Base-by-base conservation (phyloP, 1,284 basidiomycete genomes). In the Ceratobasidium sp. region DNA sequence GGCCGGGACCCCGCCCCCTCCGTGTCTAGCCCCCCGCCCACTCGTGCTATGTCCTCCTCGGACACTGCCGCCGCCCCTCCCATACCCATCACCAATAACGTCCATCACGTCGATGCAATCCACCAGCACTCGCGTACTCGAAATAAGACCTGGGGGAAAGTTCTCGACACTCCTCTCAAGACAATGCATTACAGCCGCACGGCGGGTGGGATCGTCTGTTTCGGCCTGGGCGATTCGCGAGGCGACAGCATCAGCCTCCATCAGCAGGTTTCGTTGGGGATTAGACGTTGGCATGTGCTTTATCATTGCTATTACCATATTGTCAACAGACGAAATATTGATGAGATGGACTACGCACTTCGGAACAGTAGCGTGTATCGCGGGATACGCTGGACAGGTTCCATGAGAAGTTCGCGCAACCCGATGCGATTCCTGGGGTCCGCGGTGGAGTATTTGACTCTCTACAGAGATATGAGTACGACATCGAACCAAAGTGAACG, bases 351-450 rank as follows among this genome's bases (percentile, higher is more conserved):
- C 17, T 29, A 8, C 3, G 73, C 79, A 79, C 83, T 89, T 73
- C 94, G 90, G 79, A 98, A 93, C 72, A 99, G 84, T 27, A 99
- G 83, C 1, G 94, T 97, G 79, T 99, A 99, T 69, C 96, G 85
- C 0, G 97, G 96, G 73, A 99, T 94, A 31, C 97, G 89, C 78
- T 99, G 97, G n/a, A 98, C 93, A n/a, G 97, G 97, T 76, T 99
- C 97, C 87, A 98, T 98, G 47, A 99, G 83, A 47, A 99, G 86
- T 78, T 99, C 96, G 22, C 94, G 87, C 45, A 99, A 83, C 13
- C 96, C 95, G 55, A 96, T 86, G 70, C 91, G 88, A 76, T 95
- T 96, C 73, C 85, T 87, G 40, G 88, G 82, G 69, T 94, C 94
- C 13, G 89, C 85, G 2, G 88, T 88, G 72, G 92, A 88, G 76